Evolutionary conservation across 225 moss, liverwort and hornwort genomes (phyloP), one percentile per base, ranked within the genome.

Genomic region (Antitrichia curtipendula): DNA sequence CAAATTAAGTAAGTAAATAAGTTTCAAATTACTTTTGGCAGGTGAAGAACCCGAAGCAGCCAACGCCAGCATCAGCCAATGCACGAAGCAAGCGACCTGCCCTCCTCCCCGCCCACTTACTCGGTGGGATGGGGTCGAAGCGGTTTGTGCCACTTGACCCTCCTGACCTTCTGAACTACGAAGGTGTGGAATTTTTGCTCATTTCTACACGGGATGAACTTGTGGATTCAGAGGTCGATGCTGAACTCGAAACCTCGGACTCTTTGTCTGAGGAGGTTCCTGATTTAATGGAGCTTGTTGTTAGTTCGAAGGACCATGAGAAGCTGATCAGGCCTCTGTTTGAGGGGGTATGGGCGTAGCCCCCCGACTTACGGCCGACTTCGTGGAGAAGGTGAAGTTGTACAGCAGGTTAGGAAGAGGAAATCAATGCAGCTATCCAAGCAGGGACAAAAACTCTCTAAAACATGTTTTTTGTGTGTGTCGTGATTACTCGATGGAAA

Each of bases 151-250:
- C 96, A 28, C 90, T 91, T 12, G 94, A 96, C 56, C 96, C 96
- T 71, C 94, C 93, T 13, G 96, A 94, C 82, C 91, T 96, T 82
- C 94, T 96, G 13, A 96, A 96, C 52, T 95, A 96, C 16, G 95
- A 96, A 91, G 96, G 96, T 11, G 93, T 91, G 77, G 93, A 95
- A 60, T 89, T 95, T 66, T 66, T 96, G 63, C 93, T 96, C 78
- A 91, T 94, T 75, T 92, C 94, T 13, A 89, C 91, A 6, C 92
- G 84, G 29, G 93, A 95, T 36, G 90, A 93, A 53, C 82, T 92
- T 53, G 69, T 95, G 74, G 95, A 95, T 77, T 66, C 84, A 19
- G 96, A 95, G 66, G 89, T 95, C 8, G 96, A 91, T 38, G 86
- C 78, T 27, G 91, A 93, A 34, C 79, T 95, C 8, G 86, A 91